A percentile compares a stretch with the other conserved stretches of the same genome.
Evolutionary conservation across 768 basidiomycete genomes (phyloP).

Genomic region (Hygrocybe coccinea): DNA sequence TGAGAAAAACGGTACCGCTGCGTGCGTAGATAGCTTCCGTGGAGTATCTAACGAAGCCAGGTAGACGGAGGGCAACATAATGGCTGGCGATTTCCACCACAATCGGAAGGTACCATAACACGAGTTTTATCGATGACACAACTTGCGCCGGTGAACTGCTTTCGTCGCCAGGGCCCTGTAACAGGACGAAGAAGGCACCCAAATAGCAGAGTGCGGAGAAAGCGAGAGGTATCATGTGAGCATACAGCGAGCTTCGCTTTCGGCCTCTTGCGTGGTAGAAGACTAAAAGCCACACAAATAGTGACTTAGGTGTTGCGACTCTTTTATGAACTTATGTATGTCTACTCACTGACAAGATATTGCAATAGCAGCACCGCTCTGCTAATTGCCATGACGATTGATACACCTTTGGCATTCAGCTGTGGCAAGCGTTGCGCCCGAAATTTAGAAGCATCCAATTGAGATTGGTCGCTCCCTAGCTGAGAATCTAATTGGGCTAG

Average conservation of each 20-base stretch:
- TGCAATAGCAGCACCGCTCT: background rate
- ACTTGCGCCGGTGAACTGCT: background rate
- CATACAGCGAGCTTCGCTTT: background rate
- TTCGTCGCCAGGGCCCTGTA: background rate
- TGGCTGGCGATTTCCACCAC: background rate
- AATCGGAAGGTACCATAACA: conserved; percentile 1
- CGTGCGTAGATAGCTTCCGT: background rate
- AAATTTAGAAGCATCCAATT: background rate
- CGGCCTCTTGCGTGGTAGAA: background rate
- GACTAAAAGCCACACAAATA: background rate
- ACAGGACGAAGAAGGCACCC: background rate
- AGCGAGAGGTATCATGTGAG: background rate
- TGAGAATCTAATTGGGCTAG: background rate
- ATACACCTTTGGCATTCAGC: conserved; percentile 3
- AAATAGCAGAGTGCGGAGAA: conserved; percentile 1
- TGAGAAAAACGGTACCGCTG: background rate
- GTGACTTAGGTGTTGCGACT: background rate
- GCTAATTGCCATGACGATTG: conserved; percentile 1
- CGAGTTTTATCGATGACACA: background rate
- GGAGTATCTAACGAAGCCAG: conserved; percentile 1
- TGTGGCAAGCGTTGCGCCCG: background rate
- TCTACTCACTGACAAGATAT: background rate
- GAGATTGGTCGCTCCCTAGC: background rate
- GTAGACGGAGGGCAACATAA: background rate
- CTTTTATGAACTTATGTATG: too few species aligned